These are phyloP conservation scores for Verbena officinalis DNA, from an alignment of 257 asterid species.

Conservation along the genomic window DNA sequence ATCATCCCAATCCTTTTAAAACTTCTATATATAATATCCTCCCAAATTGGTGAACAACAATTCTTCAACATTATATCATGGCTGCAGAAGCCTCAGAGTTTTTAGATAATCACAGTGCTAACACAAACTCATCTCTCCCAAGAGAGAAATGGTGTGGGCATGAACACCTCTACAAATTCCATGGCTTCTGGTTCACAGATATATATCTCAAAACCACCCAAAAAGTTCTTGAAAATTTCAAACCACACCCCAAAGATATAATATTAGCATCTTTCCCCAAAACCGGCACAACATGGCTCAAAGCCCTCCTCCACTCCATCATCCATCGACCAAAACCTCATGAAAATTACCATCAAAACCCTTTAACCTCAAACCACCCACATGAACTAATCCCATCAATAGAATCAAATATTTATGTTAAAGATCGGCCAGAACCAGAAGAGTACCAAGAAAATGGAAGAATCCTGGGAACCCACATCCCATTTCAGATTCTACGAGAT, in stretches of 20 bases:
- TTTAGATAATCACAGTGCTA: background rate
- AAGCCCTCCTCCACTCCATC: conserved; percentile 52
- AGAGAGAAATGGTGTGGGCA: conserved; percentile 43
- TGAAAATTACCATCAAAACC: background rate
- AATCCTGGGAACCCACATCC: conserved; percentile 49
- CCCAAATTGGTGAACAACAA: background rate
- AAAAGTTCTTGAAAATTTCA: conserved; percentile 33
- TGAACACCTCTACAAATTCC: conserved; percentile 36
- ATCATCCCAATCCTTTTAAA: too few species aligned
- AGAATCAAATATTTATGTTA: conserved; percentile 39
- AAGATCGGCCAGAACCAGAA: too few species aligned
- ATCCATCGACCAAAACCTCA: conserved; percentile 21
- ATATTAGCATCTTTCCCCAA: conserved; percentile 58
- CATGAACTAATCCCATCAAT: conserved; percentile 57
- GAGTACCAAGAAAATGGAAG: background rate
- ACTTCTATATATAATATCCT: background rate
- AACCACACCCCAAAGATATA: conserved; percentile 44
- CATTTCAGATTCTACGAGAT: conserved; percentile 40
- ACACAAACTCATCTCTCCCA: conserved; percentile 13
- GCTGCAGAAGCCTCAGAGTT: background rate
- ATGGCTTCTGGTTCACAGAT: conserved; percentile 48
- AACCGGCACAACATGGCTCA: conserved; percentile 69
- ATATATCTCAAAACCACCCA: conserved; percentile 41
- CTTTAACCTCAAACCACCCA: conserved; percentile 35
- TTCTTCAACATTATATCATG: background rate